Base-by-base conservation (phyloP, 78 protist genomes). In the Cavenderia fasciculata region DNA sequence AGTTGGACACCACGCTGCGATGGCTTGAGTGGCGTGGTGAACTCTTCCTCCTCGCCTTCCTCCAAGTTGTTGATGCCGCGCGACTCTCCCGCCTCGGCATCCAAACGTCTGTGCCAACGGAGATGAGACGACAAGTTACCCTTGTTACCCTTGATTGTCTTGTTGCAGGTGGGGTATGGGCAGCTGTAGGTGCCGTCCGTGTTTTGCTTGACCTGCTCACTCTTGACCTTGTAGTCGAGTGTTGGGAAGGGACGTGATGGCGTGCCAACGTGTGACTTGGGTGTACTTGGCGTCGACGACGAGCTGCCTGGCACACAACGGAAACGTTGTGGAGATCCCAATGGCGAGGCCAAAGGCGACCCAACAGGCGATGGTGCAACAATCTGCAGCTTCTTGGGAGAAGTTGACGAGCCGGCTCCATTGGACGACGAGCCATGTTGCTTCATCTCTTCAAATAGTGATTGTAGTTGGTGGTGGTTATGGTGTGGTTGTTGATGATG, bases 211-310 rank as follows among this genome's bases (percentile, higher is more conserved):
- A 82, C 89, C 6, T 47, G 47, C 31, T 82, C 89, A 19, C 59
- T 38, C 46, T 82, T 82, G 21, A 82, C 59, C 23, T 82, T 82
- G 31, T 82, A 82, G 61, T 82, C 89, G 0, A 82, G 65, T 1
- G 75, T 82, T 52, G 89, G 89, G 70, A 82, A 82, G 47, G 89
- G 89, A 66, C 77, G 54, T 4, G 78, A 68, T 36, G 89, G 89
- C 4, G 89, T 82, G 16, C 89, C 89, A 27, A 74, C 57, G 68
- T 82, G 54, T 19, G 59, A 34, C 21, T 82, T 82, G 38, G 89
- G 89, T 1, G 89, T 68, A 11, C 63, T 49, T 47, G 59, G 29
- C 41, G 89, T 75, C 4, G 89, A 68, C 5, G 78, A 23, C n/a
- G n/a, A n/a, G n/a, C n/a, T n/a, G n/a, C n/a, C n/a, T n/a, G n/a